phyloP scores from a whole-genome alignment of 495 filamentous ascomycete genomes.

The Cetradonia linearis region DNA sequence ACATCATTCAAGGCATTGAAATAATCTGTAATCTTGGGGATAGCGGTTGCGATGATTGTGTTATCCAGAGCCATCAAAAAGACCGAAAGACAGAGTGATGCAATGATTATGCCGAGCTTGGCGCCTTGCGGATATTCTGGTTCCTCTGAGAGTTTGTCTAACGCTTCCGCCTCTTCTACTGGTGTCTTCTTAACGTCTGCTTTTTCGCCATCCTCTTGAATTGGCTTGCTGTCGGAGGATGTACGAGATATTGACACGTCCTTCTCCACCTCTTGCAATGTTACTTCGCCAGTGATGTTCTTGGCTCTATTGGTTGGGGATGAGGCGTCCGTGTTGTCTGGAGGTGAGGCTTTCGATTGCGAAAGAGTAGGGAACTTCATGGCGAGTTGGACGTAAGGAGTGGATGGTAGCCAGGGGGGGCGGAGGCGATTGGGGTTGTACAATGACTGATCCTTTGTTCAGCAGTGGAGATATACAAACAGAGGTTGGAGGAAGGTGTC shows the following conservation, averaged over 20 bases:
- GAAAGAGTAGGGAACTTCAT: constrained; percentile 18
- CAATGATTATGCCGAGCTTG: constrained; percentile 46
- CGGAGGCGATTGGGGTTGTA: background rate
- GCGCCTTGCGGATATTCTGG: constrained; percentile 42
- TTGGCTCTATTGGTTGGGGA: background rate
- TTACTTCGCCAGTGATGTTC: background rate
- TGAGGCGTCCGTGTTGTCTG: background rate
- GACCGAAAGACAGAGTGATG: constrained; percentile 51
- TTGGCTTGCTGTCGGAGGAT: background rate
- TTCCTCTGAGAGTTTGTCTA: constrained; percentile 29
- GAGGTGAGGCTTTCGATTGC: background rate
- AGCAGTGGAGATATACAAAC: background rate
- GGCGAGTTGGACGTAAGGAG: background rate
- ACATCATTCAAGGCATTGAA: constrained; percentile 69
- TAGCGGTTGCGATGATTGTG: constrained; percentile 77
- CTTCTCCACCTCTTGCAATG: constrained; percentile 15
- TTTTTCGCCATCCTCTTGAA: constrained; percentile 15
- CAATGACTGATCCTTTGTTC: background rate
- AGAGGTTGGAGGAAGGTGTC: background rate
- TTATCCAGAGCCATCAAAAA: constrained; percentile 62
- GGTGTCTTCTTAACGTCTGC: constrained; percentile 21
- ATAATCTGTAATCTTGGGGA: constrained; percentile 71
- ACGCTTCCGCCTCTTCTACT: constrained; percentile 21
- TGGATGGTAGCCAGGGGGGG: background rate
- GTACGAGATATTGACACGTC: background rate